Conservation (phyloP, 441 rosid species). For the Viola pubescens region DNA sequence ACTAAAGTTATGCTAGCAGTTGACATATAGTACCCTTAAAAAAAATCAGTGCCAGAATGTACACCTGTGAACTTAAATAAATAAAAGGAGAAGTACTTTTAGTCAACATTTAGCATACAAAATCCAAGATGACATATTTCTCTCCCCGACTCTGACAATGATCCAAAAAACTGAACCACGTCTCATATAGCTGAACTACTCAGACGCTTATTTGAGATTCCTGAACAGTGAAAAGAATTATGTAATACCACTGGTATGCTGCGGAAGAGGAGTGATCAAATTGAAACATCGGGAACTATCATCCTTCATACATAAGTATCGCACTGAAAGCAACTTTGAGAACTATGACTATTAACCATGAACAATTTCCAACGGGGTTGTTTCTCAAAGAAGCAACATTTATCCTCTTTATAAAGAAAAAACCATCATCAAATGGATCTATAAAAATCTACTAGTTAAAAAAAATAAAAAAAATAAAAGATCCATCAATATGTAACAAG, state of each 20-base stretch:
- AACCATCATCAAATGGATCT: background rate
- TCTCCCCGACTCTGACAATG: background rate
- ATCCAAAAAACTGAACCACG: background rate
- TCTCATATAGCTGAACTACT: background rate
- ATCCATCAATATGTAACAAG: background rate
- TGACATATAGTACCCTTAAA: constrained; percentile 5
- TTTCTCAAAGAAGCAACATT: no score
- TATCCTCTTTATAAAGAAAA: no score
- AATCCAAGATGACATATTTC: background rate
- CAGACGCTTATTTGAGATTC: constrained; percentile 8
- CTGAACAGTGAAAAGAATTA: background rate
- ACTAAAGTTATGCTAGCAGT: constrained; percentile 3
- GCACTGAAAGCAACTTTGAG: no score
- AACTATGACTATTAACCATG: no score
- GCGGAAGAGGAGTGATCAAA: background rate
- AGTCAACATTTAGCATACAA: no score
- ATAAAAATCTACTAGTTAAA: background rate
- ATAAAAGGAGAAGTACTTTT: background rate
- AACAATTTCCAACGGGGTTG: no score
- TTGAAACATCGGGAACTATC: no score
- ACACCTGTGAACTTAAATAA: background rate
- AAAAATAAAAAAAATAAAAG: constrained; percentile 3
- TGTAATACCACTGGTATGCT: background rate
- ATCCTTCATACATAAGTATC: no score
- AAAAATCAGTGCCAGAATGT: background rate